Base-by-base conservation (phyloP, 306 rosid genomes). In the Vigna nakashimae region DNA sequence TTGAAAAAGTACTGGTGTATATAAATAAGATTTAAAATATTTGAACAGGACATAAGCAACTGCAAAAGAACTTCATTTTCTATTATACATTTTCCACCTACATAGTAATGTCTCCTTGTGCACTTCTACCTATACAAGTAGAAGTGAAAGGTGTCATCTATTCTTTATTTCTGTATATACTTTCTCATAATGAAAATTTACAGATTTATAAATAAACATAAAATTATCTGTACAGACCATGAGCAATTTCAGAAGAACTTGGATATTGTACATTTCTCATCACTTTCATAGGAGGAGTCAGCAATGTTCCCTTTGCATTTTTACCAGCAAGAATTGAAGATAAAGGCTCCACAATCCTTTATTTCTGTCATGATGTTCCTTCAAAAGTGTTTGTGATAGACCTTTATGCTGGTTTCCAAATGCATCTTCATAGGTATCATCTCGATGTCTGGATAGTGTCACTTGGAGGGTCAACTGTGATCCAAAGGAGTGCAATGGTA, bases 401-500 rank as follows among this genome's bases (percentile, higher is more conserved):
- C 40, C 32, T 40, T 65, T 40, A 18, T 63, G 15, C 12, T 43
- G 14, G 15, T 12, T 34, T 1, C 51, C 9, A 65, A 65, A 4
- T 26, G 48, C 14, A 50, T 26, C 15, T 73, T 22, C 18, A 42
- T 48, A 4, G 30, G 40, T 14, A 17, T 67, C 9, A 53, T 13
- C 72, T 30, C 34, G 0, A 30, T 30, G 34, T 30, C 5, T 30
- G 34, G 1, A 30, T 6, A 63, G 22, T 5, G 16, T 78, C 86
- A 34, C 62, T 83, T 15, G 98, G 94, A 51, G 96, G 92, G 14
- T 82, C 88, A 18, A 86, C 28, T 12, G 89, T 46, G 30, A 92
- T 82, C 90, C 89, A 90, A 42, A 92, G 88, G 86, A 92, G 78
- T 46, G 98, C 86, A 48, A 90, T 78, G 2, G 87, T 92, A 65